Conservation (phyloP, 352 stramenopile species). For the Aphanomyces cochlioides region DNA sequence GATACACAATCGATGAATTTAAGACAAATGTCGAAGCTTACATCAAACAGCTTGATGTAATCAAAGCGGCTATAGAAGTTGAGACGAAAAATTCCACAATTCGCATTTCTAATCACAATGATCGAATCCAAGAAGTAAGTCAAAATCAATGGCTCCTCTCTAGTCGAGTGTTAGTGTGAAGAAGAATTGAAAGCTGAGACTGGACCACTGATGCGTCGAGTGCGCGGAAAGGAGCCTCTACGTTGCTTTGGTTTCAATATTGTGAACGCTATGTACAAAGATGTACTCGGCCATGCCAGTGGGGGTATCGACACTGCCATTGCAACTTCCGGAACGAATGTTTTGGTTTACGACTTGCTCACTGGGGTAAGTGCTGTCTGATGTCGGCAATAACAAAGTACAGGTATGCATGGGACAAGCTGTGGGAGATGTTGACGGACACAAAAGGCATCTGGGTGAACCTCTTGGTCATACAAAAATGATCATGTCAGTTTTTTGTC, state of each 20-base stretch:
- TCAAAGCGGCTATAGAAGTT: constrained; percentile 51
- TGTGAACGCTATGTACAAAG: constrained; percentile 64
- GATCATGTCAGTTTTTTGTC: constrained; percentile 64
- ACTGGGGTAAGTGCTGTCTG: constrained; percentile 37
- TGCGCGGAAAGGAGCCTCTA: constrained; percentile 55
- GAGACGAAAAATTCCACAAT: constrained; percentile 64
- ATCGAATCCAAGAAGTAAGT: constrained; percentile 56
- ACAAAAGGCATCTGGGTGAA: constrained; percentile 59
- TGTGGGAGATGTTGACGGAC: constrained; percentile 44
- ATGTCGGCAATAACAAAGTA: neutral
- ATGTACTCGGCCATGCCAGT: constrained; percentile 66
- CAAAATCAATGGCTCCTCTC: neutral
- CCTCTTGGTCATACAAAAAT: constrained; percentile 58
- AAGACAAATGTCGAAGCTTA: constrained; percentile 69
- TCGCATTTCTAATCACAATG: constrained; percentile 58
- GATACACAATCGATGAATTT: constrained; percentile 74
- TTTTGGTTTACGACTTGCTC: constrained; percentile 60
- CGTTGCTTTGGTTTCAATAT: constrained; percentile 74
- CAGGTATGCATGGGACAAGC: constrained; percentile 52
- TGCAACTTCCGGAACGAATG: constrained; percentile 44
- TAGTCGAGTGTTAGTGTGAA: constrained; percentile 33
- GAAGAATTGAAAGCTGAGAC: constrained; percentile 64
- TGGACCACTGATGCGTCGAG: constrained; percentile 64
- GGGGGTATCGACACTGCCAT: constrained; percentile 62
- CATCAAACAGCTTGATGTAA: constrained; percentile 56